Evolutionary conservation across 495 filamentous ascomycete genomes (phyloP), one percentile per base, ranked within the genome.

Genomic region (Elaphomyces granulatus): DNA sequence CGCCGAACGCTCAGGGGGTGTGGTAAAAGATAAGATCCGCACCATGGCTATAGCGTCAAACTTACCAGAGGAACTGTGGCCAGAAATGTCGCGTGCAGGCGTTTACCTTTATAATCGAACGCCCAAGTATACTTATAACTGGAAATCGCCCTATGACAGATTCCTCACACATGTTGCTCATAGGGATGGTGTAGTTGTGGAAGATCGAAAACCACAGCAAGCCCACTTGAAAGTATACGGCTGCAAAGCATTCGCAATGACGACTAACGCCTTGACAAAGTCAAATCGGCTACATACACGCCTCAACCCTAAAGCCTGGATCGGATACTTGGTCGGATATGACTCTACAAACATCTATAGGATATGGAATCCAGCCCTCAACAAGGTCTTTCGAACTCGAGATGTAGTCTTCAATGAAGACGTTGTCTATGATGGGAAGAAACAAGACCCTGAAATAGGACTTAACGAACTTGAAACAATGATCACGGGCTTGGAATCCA

Each of bases 291-390:
- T 44, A 3, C 3, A 46, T 36, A n/a, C n/a, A n/a, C 40, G 43
- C 16, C 38, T 55, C 12, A 32, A 45, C 6, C 49, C 53, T 14
- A 45, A 42, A 33, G 53, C 54, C 0, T 45, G 45, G 41, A 42
- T 57, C 16, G 53, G 54, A 4, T 57, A 53, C 38, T 40, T 57
- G 2, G 44, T 55, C 1, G 54, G 49, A 8, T 57, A 55, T 42
- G 36, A 46, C 15, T 57, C 49, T 1, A 46, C 54, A 9, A 55
- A 57, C 38, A 48, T 53, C 15, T 57, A 45, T 42, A 36, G 45
- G 9, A 48, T 57, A 20, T 57, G 49, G 53, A 49, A 41, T 20
- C 48, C 48, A 15, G 8, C 7, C 1, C 26, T 26, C 21, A 15
- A 26, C 26, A 39, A 26, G 37, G 32, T 30, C 3, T 15, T 39